Evolutionary conservation across 768 basidiomycete species (phyloP), one percentile per base, ranked within the genome.

Genomic region (Leucogyrophana mollusca): DNA sequence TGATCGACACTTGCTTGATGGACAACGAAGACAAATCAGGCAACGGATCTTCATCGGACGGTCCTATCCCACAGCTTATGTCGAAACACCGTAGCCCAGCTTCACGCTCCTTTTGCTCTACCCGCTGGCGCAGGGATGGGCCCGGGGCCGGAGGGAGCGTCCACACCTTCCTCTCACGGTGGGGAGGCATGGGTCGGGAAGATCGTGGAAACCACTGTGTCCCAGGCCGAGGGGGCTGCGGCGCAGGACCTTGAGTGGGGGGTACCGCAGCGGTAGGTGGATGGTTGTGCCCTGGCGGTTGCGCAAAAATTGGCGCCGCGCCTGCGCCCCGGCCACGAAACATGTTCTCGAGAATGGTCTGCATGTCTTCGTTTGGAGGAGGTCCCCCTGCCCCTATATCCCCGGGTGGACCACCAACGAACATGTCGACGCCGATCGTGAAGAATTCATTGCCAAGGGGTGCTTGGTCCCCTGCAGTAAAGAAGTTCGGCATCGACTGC

Each of bases 31-130:
- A 55, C 14, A 61, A 42, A 40, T 59, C 61, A 5, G 73, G 63
- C 35, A 65, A 65, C 11, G 85, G 85, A 34, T 87, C 84, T 13
- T 87, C 86, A 46, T 88, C 86, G 11, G 79, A 81, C 6, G 86
- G 86, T 0, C 87, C 89, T 22, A 89, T 60, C 2, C 85, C 86
- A 61, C 89, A 91, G 49, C 79, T 81, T 22, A 81, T 65, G 55
- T 90, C 88, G 32, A 70, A 78, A 60, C 89, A 91, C 40, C 89
- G 72, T 55, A 88, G 57, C 1, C 86, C 88, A 17, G 78, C 74
- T 59, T 87, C 85, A 17, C 83, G 77, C 62, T 90, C 89, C 45
- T 78, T 73, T 48, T 77, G 74, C 62, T 91, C 89, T 14, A 91
- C 72, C 5, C 82, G 77, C 60, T 90, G 80, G 21, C 89, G 83